A percentile compares a stretch with the other conserved stretches of the same genome.
phyloP scores from a whole-genome alignment of 805 yeast species.

The Kluyveromyces lactis region DNA sequence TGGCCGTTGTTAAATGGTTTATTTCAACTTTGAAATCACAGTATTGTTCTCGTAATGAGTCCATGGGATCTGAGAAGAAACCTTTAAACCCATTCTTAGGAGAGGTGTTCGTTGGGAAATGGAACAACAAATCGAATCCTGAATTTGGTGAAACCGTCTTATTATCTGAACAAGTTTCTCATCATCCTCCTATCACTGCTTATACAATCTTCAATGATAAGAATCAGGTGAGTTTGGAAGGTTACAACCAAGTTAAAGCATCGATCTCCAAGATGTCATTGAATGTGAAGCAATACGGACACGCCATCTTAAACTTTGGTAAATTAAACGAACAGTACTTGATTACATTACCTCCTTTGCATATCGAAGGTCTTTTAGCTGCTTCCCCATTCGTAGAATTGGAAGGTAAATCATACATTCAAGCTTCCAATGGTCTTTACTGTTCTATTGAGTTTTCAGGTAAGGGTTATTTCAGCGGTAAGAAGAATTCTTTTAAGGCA shows the following conservation, averaged over 20 bases:
- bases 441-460: conserved; percentile 77
- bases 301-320: conserved; percentile 63
- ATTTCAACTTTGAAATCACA: conserved; percentile 87
- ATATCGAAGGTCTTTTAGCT: conserved; percentile 84
- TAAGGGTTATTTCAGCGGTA: conserved; percentile 91
- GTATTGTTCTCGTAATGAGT: conserved; percentile 86
- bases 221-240: conserved; percentile 64
- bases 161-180: conserved; percentile 88
- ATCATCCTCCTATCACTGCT: conserved; percentile 97
- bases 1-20: conserved; percentile 86
- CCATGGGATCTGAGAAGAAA: conserved; percentile 92
- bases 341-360: conserved; percentile 88
- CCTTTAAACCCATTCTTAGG: conserved; percentile 96
- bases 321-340: conserved; percentile 60
- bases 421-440: conserved; percentile 68
- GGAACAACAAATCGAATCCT: conserved; percentile 51
- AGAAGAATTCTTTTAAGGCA: conserved; percentile 88
- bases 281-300: conserved; percentile 87
- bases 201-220: conserved; percentile 72
- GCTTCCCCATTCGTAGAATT: conserved; percentile 94
- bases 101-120: conserved; percentile 85
- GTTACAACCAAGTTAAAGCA: conserved; percentile 85
- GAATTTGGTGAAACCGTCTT: conserved; percentile 68
- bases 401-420: conserved; percentile 81
- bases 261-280: conserved; percentile 71